Conservation (phyloP, 345 rosid genomes). For the Litchi chinensis region DNA sequence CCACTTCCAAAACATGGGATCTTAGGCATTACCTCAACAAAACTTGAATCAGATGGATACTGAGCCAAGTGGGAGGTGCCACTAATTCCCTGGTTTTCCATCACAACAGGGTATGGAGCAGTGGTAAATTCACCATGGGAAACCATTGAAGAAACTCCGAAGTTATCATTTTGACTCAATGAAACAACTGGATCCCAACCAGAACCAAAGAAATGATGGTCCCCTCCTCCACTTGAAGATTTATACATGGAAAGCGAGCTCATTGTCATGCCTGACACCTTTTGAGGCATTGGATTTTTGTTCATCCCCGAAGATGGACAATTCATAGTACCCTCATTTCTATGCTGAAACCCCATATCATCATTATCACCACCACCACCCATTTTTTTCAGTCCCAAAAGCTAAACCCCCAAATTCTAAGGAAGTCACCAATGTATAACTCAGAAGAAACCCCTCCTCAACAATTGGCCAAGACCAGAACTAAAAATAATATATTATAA, state of each 20-base stretch:
- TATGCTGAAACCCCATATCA: constrained; percentile 54
- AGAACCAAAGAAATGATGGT: constrained; percentile 68
- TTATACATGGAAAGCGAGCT: constrained; percentile 46
- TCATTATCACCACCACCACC: constrained; percentile 59
- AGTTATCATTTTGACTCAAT: constrained; percentile 44
- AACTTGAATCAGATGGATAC: constrained; percentile 62
- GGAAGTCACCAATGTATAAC: constrained; percentile 18
- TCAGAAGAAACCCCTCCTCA: constrained; percentile 28
- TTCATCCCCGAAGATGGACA: constrained; percentile 49
- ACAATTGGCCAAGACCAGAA: constrained; percentile 25
- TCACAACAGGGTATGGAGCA: constrained; percentile 52
- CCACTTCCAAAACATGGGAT: constrained; percentile 61
- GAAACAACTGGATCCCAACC: constrained; percentile 78
- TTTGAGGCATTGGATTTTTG: constrained; percentile 33
- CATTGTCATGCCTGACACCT: constrained; percentile 44
- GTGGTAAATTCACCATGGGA: constrained; percentile 52
- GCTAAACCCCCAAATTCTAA: constrained; percentile 31
- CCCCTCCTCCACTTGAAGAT: constrained; percentile 32
- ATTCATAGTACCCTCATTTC: constrained; percentile 45
- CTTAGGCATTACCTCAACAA: constrained; percentile 52
- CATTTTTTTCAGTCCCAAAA: constrained; percentile 36
- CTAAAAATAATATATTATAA: constrained; percentile 23
- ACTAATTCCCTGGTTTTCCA: constrained; percentile 61
- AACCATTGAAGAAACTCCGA: constrained; percentile 57
- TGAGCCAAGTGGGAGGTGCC: constrained; percentile 48